A percentile compares a stretch with the other conserved stretches of the same genome.
Conservation (phyloP, 495 filamentous ascomycete species). For the Pyrenopolyporus hunteri region DNA sequence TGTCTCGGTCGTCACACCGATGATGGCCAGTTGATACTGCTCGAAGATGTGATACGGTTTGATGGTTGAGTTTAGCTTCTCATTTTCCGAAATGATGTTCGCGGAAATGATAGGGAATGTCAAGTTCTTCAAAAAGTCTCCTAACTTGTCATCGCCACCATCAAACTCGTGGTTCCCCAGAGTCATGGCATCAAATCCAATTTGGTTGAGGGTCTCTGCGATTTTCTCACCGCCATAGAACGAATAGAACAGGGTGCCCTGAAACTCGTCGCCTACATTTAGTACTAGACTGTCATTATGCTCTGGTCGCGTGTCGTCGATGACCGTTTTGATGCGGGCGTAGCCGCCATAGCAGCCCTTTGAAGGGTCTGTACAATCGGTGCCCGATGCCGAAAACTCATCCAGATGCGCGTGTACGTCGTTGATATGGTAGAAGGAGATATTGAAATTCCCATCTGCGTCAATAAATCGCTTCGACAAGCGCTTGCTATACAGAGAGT, state of each 20-base stretch:
- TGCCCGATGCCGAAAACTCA: slow-evolving; percentile 60
- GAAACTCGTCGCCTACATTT: slow-evolving; percentile 66
- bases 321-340: slow-evolving; percentile 58
- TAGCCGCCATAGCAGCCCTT: slow-evolving; percentile 66
- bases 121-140: slow-evolving; percentile 59
- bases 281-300: slow-evolving; percentile 61
- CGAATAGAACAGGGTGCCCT: slow-evolving; percentile 64
- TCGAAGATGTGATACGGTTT: slow-evolving; percentile 64
- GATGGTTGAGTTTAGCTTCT: slow-evolving; percentile 57
- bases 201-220: slow-evolving; percentile 63
- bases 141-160: slow-evolving; percentile 56
- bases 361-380: slow-evolving; percentile 57
- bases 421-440: slow-evolving; percentile 68
- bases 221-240: slow-evolving; percentile 68
- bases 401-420: slow-evolving; percentile 67
- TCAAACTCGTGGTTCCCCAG: slow-evolving; percentile 67
- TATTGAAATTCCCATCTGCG: slow-evolving; percentile 59
- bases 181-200: slow-evolving; percentile 65
- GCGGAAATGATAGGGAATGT: slow-evolving; percentile 64
- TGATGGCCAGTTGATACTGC: slow-evolving; percentile 59
- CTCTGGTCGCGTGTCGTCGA: slow-evolving; percentile 55
- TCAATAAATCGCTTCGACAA: slow-evolving; percentile 58
- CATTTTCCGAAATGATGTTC: slow-evolving; percentile 59
- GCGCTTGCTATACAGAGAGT: slow-evolving; percentile 50
- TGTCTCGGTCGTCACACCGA: slow-evolving; percentile 62